A percentile compares a stretch with the other conserved stretches of the same genome.
Evolutionary conservation across 192 early-diverging fungal genomes (phyloP).

Genomic region (Haplosporangium gracile): DNA sequence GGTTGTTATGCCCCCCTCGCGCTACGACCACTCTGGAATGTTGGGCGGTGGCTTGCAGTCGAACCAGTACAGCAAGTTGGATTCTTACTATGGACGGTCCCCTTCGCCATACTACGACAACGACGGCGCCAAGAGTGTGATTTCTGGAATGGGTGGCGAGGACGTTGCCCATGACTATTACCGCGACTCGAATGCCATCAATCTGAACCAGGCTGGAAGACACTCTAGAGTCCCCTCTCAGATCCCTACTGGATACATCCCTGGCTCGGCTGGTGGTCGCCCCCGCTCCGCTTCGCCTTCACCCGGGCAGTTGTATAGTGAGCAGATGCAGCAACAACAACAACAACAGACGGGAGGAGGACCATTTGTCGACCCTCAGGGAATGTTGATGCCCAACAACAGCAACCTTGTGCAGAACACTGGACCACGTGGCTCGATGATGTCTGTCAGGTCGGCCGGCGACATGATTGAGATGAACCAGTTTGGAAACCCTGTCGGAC

Average conservation of each 20-base stretch:
- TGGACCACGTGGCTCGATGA: constrained; percentile 5
- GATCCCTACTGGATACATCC: constrained; percentile 14
- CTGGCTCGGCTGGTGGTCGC: constrained; percentile 29
- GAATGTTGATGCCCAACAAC: constrained; percentile 26
- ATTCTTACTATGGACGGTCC: constrained; percentile 31
- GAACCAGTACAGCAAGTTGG: constrained; percentile 44
- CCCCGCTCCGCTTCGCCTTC: constrained; percentile 24
- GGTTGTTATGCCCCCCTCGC: constrained; percentile 22
- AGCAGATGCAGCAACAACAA: not conserved
- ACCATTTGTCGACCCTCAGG: constrained; percentile 41
- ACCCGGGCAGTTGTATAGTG: constrained; percentile 9
- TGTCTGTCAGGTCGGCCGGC: constrained; percentile 8
- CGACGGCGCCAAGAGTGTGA: constrained; percentile 39
- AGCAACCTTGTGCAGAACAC: not conserved
- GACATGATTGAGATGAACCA: constrained; percentile 49
- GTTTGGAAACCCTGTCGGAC: constrained; percentile 28
- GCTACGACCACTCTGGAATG: constrained; percentile 56
- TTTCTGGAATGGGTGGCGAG: constrained; percentile 38
- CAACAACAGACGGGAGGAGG: constrained; percentile 6
- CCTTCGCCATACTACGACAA: constrained; percentile 33
- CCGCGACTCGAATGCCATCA: constrained; percentile 48
- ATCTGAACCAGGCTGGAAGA: constrained; percentile 24
- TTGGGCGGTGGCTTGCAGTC: constrained; percentile 41
- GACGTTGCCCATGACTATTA: constrained; percentile 42
- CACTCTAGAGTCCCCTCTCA: constrained; percentile 36